Evolutionary conservation across 441 rosid genomes (phyloP).

Genomic region (Erodium texanum): DNA sequence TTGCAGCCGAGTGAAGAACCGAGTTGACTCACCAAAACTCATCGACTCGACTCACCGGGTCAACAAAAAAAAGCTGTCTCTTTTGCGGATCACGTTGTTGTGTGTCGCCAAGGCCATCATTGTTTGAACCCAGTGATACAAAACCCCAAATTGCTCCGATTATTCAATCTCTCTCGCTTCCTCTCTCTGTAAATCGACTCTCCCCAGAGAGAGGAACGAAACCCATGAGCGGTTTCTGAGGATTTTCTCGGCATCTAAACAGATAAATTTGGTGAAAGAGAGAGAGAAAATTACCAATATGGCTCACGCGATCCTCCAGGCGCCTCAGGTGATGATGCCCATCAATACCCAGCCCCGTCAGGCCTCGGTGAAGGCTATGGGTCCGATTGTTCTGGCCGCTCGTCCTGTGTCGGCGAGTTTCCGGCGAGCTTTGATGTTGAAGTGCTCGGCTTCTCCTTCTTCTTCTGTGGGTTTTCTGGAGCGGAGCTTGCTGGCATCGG

Average conservation of each 20-base stretch:
- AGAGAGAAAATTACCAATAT: not conserved
- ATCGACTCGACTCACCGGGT: not conserved
- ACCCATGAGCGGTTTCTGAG: not conserved
- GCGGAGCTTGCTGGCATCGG: not conserved
- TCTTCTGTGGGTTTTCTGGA: not conserved
- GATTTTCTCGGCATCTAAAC: slow-evolving; percentile 1
- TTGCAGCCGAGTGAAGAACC: not conserved
- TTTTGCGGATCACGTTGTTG: not conserved
- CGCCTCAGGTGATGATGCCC: not conserved
- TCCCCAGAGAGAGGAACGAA: not conserved
- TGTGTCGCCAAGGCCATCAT: not conserved
- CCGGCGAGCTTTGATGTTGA: not conserved
- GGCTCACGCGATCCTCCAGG: slow-evolving; percentile 6
- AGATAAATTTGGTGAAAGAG: too few species aligned
- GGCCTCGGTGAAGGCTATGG: not conserved
- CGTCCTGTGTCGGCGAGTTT: not conserved
- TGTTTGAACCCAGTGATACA: not conserved
- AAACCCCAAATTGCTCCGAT: not conserved
- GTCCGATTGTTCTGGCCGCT: not conserved
- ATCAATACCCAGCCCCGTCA: not conserved
- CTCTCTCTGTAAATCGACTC: not conserved
- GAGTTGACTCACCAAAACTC: not conserved
- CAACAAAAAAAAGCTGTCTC: not conserved
- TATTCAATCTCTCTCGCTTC: not conserved
- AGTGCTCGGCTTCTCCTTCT: not conserved